phyloP scores from a whole-genome alignment of 306 rosid genomes.

The Cajanus cajan region DNA sequence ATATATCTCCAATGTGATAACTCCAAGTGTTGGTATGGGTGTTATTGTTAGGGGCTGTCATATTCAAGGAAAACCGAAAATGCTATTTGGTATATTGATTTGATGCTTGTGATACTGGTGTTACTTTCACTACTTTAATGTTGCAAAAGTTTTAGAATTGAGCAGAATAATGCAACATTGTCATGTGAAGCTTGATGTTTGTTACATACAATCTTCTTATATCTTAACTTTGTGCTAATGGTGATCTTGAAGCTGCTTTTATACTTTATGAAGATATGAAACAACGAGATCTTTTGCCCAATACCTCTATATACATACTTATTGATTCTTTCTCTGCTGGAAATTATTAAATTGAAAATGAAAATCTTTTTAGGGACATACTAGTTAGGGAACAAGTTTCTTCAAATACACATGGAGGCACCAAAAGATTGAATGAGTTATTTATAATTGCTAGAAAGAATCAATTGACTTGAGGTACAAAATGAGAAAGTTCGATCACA shows the following conservation, averaged over 20 bases:
- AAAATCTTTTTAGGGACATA: conserved; percentile 55
- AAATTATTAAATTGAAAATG: conserved; percentile 36
- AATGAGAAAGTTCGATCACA: no score
- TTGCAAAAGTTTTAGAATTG: no score
- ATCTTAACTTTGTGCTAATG: conserved; percentile 60
- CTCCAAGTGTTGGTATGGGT: no score
- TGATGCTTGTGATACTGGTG: no score
- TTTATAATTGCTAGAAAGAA: conserved; percentile 42
- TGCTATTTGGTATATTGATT: no score
- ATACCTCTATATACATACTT: conserved; percentile 50
- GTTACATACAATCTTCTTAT: conserved; percentile 62
- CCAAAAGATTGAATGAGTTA: conserved; percentile 24
- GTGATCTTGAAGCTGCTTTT: conserved; percentile 52
- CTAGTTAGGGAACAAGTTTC: conserved; percentile 47
- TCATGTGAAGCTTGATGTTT: no score
- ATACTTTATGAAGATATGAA: conserved; percentile 72
- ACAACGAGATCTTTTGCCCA: conserved; percentile 55
- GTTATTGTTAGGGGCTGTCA: no score
- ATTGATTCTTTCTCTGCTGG: conserved; percentile 40
- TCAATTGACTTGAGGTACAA: conserved; percentile 34
- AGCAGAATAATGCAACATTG: no score
- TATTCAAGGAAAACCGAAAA: no score
- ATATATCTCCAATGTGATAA: no score
- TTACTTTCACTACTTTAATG: no score
- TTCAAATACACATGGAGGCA: conserved; percentile 35